Base-by-base conservation (phyloP, 306 rosid genomes). In the Castanea mollissima region DNA sequence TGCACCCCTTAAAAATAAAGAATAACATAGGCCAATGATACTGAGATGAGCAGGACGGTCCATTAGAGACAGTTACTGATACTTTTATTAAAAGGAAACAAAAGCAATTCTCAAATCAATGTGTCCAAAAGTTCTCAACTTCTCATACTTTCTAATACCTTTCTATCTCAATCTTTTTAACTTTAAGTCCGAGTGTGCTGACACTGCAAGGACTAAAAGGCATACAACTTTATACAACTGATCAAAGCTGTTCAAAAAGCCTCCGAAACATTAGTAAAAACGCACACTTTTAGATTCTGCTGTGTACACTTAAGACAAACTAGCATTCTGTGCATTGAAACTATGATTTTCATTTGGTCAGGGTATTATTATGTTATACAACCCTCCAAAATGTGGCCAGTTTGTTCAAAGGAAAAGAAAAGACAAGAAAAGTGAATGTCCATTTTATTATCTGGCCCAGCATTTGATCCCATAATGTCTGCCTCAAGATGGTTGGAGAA, bases 381-480 rank as follows among this genome's bases (percentile, higher is more conserved):
- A 55, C 20, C 18, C 29, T 32, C 6, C 49, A 7, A 32, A 6
- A 16, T 67, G 35, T 67, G 71, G 34, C 52, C 72, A 34, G n/a
- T 18, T 9, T 35, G 51, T 68, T 35, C 72, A 19, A 12, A 67
- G 52, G 19, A 32, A 6, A 35, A 32, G 35, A 18, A 16, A 34
- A 77, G 38, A 79, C 38, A 27, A 67, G 46, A 20, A 44, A 52
- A 62, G 41, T 1, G 67, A 68, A 76, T 54, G 87, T 56, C 75
- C 77, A 73, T 67, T 71, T 18, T 57, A 69, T 38, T 49, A 69
- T 38, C 55, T 64, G 79, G 71, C 35, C 63, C 41, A 46, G 81
- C 83, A 82, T 85, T 77, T 84, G 83, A 84, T 85, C 88, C 84
- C 59, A 86, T 86, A 71, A 69, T 86, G 93, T 76, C 76, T 44